phyloP scores from a whole-genome alignment of 2,329 filamentous ascomycete genomes.

The Ceratocystis lukuohia region DNA sequence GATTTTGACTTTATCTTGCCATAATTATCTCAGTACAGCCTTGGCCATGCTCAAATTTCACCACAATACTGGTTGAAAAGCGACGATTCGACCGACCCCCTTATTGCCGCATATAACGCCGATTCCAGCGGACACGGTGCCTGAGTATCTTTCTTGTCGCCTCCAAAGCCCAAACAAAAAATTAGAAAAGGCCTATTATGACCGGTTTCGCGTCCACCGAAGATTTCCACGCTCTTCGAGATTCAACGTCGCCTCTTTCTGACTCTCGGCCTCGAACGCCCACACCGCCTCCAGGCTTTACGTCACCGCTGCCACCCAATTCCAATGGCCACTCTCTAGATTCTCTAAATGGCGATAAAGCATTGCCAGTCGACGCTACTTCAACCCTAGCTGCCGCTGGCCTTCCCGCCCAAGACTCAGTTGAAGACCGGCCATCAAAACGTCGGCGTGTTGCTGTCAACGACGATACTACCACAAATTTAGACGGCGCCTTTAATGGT shows the following conservation, averaged over 20 bases:
- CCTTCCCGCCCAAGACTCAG: slow-evolving; percentile 22
- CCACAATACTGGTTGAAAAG: slow-evolving; percentile 33
- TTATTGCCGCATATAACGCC: slow-evolving; percentile 46
- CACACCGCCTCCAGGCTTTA: slow-evolving; percentile 19
- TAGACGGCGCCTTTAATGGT: background rate
- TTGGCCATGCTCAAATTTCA: slow-evolving; percentile 44
- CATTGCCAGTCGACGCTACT: slow-evolving; percentile 13
- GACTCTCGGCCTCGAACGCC: slow-evolving; percentile 21
- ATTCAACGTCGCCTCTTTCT: slow-evolving; percentile 22
- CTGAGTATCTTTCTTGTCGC: slow-evolving; percentile 33
- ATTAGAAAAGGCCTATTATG: slow-evolving; percentile 34
- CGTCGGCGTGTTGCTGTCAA: slow-evolving; percentile 41
- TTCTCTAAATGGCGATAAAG: slow-evolving; percentile 11
- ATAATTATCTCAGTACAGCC: slow-evolving; percentile 26
- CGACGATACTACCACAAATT: slow-evolving; percentile 23
- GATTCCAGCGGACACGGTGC: slow-evolving; percentile 42
- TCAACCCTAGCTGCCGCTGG: background rate
- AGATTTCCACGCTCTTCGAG: slow-evolving; percentile 22
- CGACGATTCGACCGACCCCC: slow-evolving; percentile 39
- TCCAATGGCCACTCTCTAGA: slow-evolving; percentile 21
- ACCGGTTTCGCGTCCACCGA: slow-evolving; percentile 44
- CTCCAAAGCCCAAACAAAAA: slow-evolving; percentile 21
- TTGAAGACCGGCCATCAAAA: slow-evolving; percentile 44
- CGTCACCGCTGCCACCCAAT: slow-evolving; percentile 12
- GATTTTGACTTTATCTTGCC: slow-evolving; percentile 14